Evolutionary conservation across 768 basidiomycete species (phyloP).

Genomic region (Amanita jacksonii): DNA sequence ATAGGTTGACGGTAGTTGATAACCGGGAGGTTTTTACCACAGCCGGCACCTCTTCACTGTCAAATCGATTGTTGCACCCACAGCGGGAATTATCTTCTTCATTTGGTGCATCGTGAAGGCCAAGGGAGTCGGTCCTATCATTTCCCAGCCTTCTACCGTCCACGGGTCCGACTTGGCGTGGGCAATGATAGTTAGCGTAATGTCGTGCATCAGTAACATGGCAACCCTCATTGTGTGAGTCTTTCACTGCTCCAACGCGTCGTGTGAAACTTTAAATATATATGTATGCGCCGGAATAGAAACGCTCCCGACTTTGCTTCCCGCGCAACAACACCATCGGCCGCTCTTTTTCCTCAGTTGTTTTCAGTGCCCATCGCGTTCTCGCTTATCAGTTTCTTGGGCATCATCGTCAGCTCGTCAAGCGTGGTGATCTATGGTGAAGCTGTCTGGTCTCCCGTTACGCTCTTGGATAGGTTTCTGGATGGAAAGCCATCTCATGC

Average conservation of each 20-base stretch:
- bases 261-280: background rate
- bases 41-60: slow-evolving; percentile 73
- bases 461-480: slow-evolving; percentile 58
- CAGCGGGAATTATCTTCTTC: slow-evolving; percentile 63
- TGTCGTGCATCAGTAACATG: slow-evolving; percentile 77
- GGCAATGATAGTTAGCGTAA: slow-evolving; percentile 64
- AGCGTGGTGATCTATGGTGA: slow-evolving; percentile 68
- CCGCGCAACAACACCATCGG: slow-evolving; percentile 44
- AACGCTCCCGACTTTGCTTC: slow-evolving; percentile 75
- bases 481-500: slow-evolving; percentile 51
- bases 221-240: slow-evolving; percentile 61
- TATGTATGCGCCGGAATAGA: slow-evolving; percentile 24
- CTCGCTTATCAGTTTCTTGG: slow-evolving; percentile 67
- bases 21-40: slow-evolving; percentile 8
- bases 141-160: slow-evolving; percentile 52
- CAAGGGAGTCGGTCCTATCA: slow-evolving; percentile 66
- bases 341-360: slow-evolving; percentile 57
- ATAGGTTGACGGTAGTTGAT: background rate
- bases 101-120: slow-evolving; percentile 74
- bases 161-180: slow-evolving; percentile 64
- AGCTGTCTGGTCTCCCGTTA: slow-evolving; percentile 72
- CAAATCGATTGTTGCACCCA: slow-evolving; percentile 66
- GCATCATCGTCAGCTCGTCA: slow-evolving; percentile 75
- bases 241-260: slow-evolving; percentile 4
- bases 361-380: slow-evolving; percentile 66